phyloP scores from a whole-genome alignment of 257 asterid species.

The Paulownia fortunei region DNA sequence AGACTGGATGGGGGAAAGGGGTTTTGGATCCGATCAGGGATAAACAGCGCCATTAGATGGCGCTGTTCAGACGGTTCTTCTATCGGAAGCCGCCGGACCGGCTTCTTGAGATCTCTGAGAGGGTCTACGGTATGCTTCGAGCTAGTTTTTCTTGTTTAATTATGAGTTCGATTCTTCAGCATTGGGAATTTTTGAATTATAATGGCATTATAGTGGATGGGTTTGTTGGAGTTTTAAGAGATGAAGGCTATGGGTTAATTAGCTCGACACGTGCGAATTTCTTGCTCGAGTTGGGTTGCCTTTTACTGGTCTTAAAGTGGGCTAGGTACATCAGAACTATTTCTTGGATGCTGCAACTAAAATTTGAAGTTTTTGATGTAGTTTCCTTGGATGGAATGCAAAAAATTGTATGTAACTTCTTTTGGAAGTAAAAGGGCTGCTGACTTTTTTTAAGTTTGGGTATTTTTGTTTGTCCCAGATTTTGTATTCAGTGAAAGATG shows the following conservation, averaged over 20 bases:
- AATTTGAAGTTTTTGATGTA: constrained; percentile 3
- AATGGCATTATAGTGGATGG: constrained; percentile 18
- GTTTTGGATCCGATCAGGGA: constrained; percentile 68
- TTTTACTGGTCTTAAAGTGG: constrained; percentile 3
- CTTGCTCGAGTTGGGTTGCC: constrained; percentile 13
- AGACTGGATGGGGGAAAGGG: constrained; percentile 39
- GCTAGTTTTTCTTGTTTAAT: constrained; percentile 15
- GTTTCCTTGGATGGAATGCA: constrained; percentile 8
- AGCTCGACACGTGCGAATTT: constrained; percentile 11
- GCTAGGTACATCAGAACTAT: constrained; percentile 4
- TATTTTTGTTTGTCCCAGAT: constrained; percentile 13
- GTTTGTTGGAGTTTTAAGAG: constrained; percentile 13
- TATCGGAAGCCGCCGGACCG: constrained; percentile 99
- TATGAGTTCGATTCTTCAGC: constrained; percentile 28
- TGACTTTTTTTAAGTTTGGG: constrained; percentile 7
- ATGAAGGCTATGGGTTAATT: constrained; percentile 20
- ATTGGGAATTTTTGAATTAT: constrained; percentile 11
- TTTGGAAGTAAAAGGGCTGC: constrained; percentile 23
- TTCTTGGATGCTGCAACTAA: constrained; percentile 19
- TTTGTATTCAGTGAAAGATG: neutral
- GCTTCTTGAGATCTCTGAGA: constrained; percentile 97
- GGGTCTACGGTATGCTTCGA: constrained; percentile 84
- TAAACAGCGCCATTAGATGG: constrained; percentile 98
- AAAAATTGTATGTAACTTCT: neutral
- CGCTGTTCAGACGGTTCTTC: constrained; percentile 99